Evolutionary conservation across 805 yeast species (phyloP), one percentile per base, ranked within the genome.

Genomic region (Sugiyamaella lignohabitans): DNA sequence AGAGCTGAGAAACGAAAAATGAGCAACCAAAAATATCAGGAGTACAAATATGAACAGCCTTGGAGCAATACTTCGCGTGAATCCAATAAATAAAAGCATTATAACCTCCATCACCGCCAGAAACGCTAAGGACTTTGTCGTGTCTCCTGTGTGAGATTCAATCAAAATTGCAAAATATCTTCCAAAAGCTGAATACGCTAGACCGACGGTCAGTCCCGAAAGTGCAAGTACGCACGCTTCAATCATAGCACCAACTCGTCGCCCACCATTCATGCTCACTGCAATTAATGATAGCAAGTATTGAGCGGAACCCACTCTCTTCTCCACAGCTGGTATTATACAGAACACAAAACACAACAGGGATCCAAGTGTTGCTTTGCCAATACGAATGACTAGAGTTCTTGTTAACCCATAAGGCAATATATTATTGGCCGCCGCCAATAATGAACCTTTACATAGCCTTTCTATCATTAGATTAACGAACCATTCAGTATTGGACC

Each of bases 181-280:
- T 1, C 68, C 73, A 29, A 74, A 59, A 0, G 70, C 45, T 0
- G 73, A 61, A 45, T 68, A 74, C 0, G 70, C 72, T 14, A 71
- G 57, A 0, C 78, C 79, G 16, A 71, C 40, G 1, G 68, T 54
- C 23, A 71, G 46, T 0, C 78, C 79, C 2, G 70, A 60, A 1
- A 63, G 50, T 54, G 74, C 70, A 40, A 70, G 61, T 3, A 70
- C 54, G 5, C 64, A 63, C 19, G 69, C 68, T 50, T 74, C 75
- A 21, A 74, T 62, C 55, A 74, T 72, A 4, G 73, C 68, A 19
- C 78, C 74, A 2, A 72, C 62, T 43, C 79, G 63, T 51, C 76
- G 65, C 0, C 78, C 78, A 1, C 78, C 77, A 52, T 73, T 76
- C 3, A 71, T 70, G 56, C 70, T 71, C 14, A 73, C 76, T 1